Evolutionary conservation across 768 basidiomycete genomes (phyloP), one percentile per base, ranked within the genome.

Genomic region (Phlebiopsis gigantea): DNA sequence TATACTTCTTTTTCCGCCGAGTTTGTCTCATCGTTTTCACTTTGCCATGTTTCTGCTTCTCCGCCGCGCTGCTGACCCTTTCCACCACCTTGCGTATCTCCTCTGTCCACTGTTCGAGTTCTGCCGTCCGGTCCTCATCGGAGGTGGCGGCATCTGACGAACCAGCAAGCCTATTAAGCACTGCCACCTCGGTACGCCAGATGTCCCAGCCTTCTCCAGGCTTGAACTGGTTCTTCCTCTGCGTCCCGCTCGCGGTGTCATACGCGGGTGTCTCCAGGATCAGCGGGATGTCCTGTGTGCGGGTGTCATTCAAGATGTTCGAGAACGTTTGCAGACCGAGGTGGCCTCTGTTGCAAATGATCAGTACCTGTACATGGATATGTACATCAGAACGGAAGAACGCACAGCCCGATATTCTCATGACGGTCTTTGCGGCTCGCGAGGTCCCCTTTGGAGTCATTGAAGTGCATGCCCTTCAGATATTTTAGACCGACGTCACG

Each of bases 331-430:
- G 59, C 4, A 93, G 73, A 8, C 82, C 82, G 41, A 93, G 77
- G 47, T 84, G 72, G 1, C 92, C 92, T 7, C 88, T 92, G 61
- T 5, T 2, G 21, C 22, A 14, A 5, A 19, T 9, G 26, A 29
- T 45, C 14, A 45, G 24, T 45, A 39, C 28, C 28, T 39, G 25
- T n/a, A n/a, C 15, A n/a, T 15, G 3, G 26, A 1, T 8, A 48
- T 17, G n/a, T 6, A 19, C 28, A 5, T 7, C 17, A 5, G n/a
- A 19, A 39, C 26, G 28, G 17, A 28, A 43, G 26, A 50, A 57
- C 87, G 60, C 65, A 90, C 87, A 89, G 67, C 21, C 93, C 93
- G 34, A 94, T 85, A 59, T 91, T 93, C 68, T 92, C 84, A 62
- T 94, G 93, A 39, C 89, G 72, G 63, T 94, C 93, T 61, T 82